Conservation (phyloP, 2,329 filamentous ascomycete genomes). For the Clonostachys chloroleuca region DNA sequence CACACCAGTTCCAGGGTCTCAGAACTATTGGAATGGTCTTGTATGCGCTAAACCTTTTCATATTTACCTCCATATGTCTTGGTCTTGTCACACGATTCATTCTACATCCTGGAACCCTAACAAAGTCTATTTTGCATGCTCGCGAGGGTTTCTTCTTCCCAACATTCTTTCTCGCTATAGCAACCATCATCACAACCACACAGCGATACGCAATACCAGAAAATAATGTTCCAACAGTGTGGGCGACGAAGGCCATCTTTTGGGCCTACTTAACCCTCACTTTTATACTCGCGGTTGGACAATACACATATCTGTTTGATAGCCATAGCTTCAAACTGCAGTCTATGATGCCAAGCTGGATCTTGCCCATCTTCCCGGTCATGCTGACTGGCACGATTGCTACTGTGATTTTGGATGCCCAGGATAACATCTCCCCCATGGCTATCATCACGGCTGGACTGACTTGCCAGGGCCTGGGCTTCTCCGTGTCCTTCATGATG, state of each 20-base stretch:
- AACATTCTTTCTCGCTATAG: conserved; percentile 65
- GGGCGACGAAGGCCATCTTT: conserved; percentile 40
- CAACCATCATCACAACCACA: conserved; percentile 63
- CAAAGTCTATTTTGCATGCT: conserved; percentile 54
- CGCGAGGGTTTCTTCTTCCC: conserved; percentile 70
- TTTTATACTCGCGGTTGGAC: conserved; percentile 55
- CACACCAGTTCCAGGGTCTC: conserved; percentile 61
- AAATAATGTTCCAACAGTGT: no score
- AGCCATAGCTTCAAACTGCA: conserved; percentile 54
- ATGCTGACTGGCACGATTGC: conserved; percentile 72
- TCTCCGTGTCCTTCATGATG: conserved; percentile 67
- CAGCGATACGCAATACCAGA: conserved; percentile 59
- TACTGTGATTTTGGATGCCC: conserved; percentile 52
- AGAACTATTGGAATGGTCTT: conserved; percentile 60
- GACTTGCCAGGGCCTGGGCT: conserved; percentile 66
- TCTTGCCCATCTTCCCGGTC: conserved; percentile 69
- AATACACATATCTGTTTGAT: conserved; percentile 66
- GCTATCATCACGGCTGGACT: conserved; percentile 60
- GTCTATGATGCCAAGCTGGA: conserved; percentile 71
- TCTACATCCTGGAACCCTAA: conserved; percentile 49
- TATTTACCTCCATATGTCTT: conserved; percentile 54
- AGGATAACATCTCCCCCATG: no score
- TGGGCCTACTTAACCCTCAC: conserved; percentile 64
- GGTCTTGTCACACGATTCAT: conserved; percentile 58
- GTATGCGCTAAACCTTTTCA: conserved; percentile 62